These are phyloP conservation scores for Penicillium mononematosum DNA, from an alignment of 495 filamentous ascomycete genomes.

Conservation along the genomic window DNA sequence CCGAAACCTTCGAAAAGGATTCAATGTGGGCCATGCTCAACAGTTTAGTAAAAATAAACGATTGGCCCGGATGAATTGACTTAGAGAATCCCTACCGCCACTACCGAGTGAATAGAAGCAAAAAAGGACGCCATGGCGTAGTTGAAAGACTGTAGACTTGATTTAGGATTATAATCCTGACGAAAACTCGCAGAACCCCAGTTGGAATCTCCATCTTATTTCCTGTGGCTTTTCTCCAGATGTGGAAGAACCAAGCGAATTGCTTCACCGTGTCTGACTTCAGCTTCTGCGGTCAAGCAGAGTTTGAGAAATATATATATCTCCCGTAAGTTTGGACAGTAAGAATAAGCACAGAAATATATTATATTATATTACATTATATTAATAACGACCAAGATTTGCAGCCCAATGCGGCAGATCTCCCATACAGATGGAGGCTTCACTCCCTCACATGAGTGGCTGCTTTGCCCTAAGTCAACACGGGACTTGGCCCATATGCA, in stretches of 20 bases:
- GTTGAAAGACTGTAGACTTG: background rate
- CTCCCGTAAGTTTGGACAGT: background rate
- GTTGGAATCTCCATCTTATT: background rate
- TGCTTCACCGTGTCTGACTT: background rate
- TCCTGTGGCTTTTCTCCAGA: background rate
- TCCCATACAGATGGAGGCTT: slow-evolving; percentile 10
- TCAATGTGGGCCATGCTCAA: background rate
- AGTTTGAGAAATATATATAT: background rate
- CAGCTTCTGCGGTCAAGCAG: background rate
- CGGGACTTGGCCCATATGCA: slow-evolving; percentile 1
- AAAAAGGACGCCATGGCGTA: slow-evolving; percentile 14
- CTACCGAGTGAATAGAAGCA: slow-evolving; percentile 16
- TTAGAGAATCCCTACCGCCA: background rate
- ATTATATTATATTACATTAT: background rate
- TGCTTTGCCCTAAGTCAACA: background rate
- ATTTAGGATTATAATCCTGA: background rate
- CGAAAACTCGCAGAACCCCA: background rate
- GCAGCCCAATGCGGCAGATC: slow-evolving; percentile 12
- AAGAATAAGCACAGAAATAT: slow-evolving; percentile 1
- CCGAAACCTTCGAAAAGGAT: background rate
- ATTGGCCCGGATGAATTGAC: slow-evolving; percentile 3
- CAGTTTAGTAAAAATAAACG: slow-evolving; percentile 3
- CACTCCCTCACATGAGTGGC: slow-evolving; percentile 22
- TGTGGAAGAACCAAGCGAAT: background rate
- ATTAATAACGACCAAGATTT: background rate